phyloP scores from a whole-genome alignment of 2,329 filamentous ascomycete species.

The Grosmannia huntii region DNA sequence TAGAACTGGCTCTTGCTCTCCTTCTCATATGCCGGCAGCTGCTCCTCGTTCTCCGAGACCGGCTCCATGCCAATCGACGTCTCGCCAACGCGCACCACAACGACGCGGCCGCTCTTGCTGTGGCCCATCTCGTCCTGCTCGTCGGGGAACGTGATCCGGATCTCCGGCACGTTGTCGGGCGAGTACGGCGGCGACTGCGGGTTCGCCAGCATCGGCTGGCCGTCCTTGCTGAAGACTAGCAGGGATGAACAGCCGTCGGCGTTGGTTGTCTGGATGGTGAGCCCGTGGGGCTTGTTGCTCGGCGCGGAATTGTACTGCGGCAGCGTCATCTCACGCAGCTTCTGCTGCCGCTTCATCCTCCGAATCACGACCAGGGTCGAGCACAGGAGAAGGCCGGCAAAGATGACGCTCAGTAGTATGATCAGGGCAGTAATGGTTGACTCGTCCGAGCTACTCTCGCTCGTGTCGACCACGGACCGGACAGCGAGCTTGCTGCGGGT shows the following conservation, averaged over 20 bases:
- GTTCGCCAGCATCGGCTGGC: constrained; percentile 60
- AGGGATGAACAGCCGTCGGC: constrained; percentile 48
- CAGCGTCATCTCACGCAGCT: constrained; percentile 38
- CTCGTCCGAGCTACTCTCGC: constrained; percentile 26
- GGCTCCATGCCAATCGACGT: constrained; percentile 81
- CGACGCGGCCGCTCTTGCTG: constrained; percentile 71
- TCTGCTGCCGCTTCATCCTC: constrained; percentile 41
- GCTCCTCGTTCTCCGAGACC: constrained; percentile 63
- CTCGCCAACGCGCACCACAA: constrained; percentile 85
- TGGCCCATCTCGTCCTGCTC: constrained; percentile 81
- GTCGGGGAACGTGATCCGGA: constrained; percentile 95
- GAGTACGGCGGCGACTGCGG: constrained; percentile 63
- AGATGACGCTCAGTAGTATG: constrained; percentile 62
- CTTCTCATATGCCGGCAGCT: constrained; percentile 80
- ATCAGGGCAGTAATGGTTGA: constrained; percentile 68
- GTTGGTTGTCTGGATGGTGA: constrained; percentile 45
- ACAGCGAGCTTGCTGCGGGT: constrained; percentile 32
- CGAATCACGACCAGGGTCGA: constrained; percentile 61
- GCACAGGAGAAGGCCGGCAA: constrained; percentile 56
- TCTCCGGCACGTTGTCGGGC: constrained; percentile 80
- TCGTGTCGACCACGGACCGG: constrained; percentile 30
- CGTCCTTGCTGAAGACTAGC: constrained; percentile 62
- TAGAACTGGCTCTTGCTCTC: constrained; percentile 71
- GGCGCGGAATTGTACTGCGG: constrained; percentile 45
- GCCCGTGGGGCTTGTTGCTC: constrained; percentile 35